Conservation (phyloP, 2,329 filamentous ascomycete genomes). For the Penicillium oxalicum region DNA sequence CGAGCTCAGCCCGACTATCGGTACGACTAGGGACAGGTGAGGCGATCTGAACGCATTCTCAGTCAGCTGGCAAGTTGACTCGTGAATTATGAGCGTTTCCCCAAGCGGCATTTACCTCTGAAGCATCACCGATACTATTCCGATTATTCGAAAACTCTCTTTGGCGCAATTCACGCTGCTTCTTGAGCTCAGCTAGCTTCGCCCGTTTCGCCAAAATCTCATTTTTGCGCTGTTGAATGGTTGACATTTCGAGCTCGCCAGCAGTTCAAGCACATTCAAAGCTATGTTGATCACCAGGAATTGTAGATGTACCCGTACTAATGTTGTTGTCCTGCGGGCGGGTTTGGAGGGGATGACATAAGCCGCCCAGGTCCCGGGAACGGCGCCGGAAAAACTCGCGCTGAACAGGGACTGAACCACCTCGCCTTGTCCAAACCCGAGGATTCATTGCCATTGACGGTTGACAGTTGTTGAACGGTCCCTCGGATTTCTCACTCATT, state of each 20-base stretch:
- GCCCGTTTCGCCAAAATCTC: constrained; percentile 96
- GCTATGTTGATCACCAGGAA: not conserved
- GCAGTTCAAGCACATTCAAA: not conserved
- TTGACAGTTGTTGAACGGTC: constrained; percentile 30
- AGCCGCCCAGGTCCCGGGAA: constrained; percentile 20
- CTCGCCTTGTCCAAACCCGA: constrained; percentile 27
- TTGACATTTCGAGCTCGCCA: constrained; percentile 24
- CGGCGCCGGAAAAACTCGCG: constrained; percentile 40
- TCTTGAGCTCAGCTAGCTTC: constrained; percentile 92
- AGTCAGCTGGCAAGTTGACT: constrained; percentile 13
- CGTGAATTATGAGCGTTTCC: constrained; percentile 2
- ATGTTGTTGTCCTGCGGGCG: constrained; percentile 9
- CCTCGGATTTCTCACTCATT: constrained; percentile 24
- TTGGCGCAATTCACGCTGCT: constrained; percentile 77
- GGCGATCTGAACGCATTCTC: constrained; percentile 47
- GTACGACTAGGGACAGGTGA: constrained; percentile 65
- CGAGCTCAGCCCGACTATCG: constrained; percentile 64
- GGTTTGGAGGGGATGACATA: constrained; percentile 38
- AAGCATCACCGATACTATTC: constrained; percentile 60
- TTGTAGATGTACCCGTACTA: constrained; percentile 10
- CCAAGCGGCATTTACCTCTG: constrained; percentile 55
- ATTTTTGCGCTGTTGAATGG: constrained; percentile 70
- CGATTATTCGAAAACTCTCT: constrained; percentile 67
- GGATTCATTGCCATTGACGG: constrained; percentile 36
- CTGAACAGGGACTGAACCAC: constrained; percentile 32